Percentiles rank a stretch among this genome's conserved stretches.
These are phyloP conservation scores for Cardamine chenopodiifolia DNA, from an alignment of 345 rosid species.

Conservation along the genomic window DNA sequence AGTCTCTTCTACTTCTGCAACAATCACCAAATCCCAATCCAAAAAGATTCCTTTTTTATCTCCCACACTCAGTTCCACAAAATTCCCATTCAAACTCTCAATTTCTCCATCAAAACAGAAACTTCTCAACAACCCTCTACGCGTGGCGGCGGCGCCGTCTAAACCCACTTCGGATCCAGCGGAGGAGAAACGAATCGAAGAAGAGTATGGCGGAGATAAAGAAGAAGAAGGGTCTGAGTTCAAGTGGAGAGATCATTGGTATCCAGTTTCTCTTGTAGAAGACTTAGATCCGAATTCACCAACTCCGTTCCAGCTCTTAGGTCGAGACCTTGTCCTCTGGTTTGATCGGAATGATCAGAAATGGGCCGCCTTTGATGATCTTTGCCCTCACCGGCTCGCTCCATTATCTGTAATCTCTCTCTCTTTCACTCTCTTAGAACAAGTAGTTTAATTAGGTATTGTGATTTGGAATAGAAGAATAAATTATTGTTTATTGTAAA, in stretches of 20 bases:
- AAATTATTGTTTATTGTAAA: conserved; percentile 25
- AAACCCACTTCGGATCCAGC: conserved; percentile 47
- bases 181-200: conserved; percentile 47
- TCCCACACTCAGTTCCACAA: conserved; percentile 20
- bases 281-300: conserved; percentile 81
- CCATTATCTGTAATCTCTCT: conserved; percentile 74
- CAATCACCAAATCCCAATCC: conserved; percentile 33
- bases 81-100: neutral
- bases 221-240: conserved; percentile 65
- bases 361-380: conserved; percentile 95
- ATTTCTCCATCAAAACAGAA: conserved; percentile 18
- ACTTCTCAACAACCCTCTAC: conserved; percentile 37
- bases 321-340: conserved; percentile 94
- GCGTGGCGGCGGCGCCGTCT: conserved; percentile 67
- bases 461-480: conserved; percentile 19
- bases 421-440: conserved; percentile 14
- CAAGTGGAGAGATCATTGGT: conserved; percentile 97
- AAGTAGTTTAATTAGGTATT: neutral
- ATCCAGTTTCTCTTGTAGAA: conserved; percentile 85
- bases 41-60: conserved; percentile 37
- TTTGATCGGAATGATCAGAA: conserved; percentile 59
- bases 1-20: conserved; percentile 33
- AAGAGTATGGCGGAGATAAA: conserved; percentile 46
- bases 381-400: conserved; percentile 95
- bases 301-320: conserved; percentile 91